Base-by-base conservation (phyloP, 2,329 filamentous ascomycete genomes). In the Microsporum audouinii region DNA sequence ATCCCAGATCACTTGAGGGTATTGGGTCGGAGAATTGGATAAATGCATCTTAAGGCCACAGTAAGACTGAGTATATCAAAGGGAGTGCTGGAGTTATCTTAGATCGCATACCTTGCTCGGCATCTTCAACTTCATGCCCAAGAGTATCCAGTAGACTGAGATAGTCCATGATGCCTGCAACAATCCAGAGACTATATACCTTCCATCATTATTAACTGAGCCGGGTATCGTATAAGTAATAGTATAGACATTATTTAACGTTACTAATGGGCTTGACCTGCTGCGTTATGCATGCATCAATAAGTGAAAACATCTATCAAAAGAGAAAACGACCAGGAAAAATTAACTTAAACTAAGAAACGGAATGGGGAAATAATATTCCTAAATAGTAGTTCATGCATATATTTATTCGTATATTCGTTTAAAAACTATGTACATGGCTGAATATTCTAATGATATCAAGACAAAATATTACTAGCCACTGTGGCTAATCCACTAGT, bases 1-100 rank as follows among this genome's bases (percentile, higher is more conserved):
- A 94, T 69, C 92, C 94, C 7, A 97, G 84, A 67, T 91, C 86
- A 60, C 85, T 83, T 10, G 87, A 88, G 0, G 88, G 85, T 31
- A 89, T 83, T 17, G 84, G 76, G 70, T 88, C 85, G 49, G 89
- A 87, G 78, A 95, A 96, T 60, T 96, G 80, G 41, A 91, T 76
- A 70, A 95, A 96, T 3, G 89, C 89, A 77, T 97, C 92, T 96
- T 71, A 60, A 36, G 5, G n/a, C 23, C 17, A 43, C 14, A 10
- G 49, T 53, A n/a, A 53, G 49, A 7, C 39, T 12, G 12, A 43
- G 39, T 17, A 43, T 10, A 49, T 29, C 17, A 33, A 47, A 38
- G 27, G 36, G 7, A 33, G 31, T 39, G 5, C 36, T 60, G 17
- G 17, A 23, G 17, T 23, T 23, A 23, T 23, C 17, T 23, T 23